Evolutionary conservation across 2,329 filamentous ascomycete genomes (phyloP), one percentile per base, ranked within the genome.

Genomic region (Thermochaetoides dissita): DNA sequence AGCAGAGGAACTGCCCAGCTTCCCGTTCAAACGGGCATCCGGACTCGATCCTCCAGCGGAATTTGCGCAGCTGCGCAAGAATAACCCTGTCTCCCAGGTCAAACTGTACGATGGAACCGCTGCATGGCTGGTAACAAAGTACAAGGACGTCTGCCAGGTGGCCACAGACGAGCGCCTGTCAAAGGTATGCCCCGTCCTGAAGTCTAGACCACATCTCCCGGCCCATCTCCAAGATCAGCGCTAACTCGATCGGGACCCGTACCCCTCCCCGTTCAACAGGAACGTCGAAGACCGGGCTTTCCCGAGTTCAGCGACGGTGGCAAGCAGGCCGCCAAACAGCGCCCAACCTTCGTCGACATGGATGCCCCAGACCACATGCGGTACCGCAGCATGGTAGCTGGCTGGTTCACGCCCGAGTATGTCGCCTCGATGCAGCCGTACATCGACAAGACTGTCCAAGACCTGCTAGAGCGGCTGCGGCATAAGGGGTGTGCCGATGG

Each of bases 331-430:
- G 66, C 62, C n/a, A 66, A 68, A 47, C 64, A 65, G 62, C 37
- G 50, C 42, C 64, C 68, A 1, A 71, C 66, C 0, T 71, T 71
- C 49, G 67, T 71, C 6, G 66, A 71, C 48, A 69, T 71, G 64
- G 66, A 71, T 45, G 52, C 64, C 4, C 68, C 68, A 0, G 59
- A 61, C 2, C 68, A 71, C 43, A 67, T 64, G 60, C 52, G 57
- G 10, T 65, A 71, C 44, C 60, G 65, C 43, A 51, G 60, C 40
- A 71, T 71, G 66, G 63, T 69, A 0, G 63, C 67, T 39, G 47
- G 62, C 0, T 51, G 66, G 11, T 71, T 72, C 42, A 56, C 57
- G 7, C 50, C 52, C 0, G 56, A 63, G 4, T 58, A 63, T 31
- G 53, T 68, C 37, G 53, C 65, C 28, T 52, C 48, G 10, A 48